Conservation (phyloP, 805 yeast genomes). For the Metschnikowia noctiluminum region DNA sequence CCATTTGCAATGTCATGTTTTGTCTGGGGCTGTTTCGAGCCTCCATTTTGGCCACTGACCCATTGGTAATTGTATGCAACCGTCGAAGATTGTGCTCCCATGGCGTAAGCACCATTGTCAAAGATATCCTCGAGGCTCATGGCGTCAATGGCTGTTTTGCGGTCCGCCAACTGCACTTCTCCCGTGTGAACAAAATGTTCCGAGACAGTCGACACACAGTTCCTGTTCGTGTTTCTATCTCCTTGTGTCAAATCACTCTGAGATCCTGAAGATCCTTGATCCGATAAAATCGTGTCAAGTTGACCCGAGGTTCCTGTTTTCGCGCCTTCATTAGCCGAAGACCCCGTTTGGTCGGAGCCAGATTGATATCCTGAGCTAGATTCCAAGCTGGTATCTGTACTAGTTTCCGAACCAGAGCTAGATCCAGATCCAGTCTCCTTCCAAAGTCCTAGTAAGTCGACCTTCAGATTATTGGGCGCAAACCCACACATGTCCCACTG, state of each 20-base stretch:
- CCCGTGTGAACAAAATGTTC: constrained; percentile 1
- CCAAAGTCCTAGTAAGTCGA: constrained; percentile 2
- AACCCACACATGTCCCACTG: background rate
- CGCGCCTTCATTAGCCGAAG: no score
- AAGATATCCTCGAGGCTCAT: background rate
- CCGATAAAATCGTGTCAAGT: no score
- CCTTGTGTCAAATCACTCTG: no score
- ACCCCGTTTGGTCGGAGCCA: background rate
- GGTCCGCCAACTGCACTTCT: background rate
- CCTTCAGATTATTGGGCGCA: background rate
- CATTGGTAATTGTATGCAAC: background rate
- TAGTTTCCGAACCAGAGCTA: no score
- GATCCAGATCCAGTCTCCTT: background rate
- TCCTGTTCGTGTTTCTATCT: no score
- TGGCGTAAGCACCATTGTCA: background rate
- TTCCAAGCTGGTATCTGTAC: background rate
- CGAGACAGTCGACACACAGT: background rate
- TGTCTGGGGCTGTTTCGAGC: background rate
- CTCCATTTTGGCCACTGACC: background rate
- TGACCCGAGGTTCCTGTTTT: no score
- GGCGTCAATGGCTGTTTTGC: background rate
- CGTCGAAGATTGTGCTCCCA: background rate
- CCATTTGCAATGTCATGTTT: background rate
- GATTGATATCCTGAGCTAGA: background rate
- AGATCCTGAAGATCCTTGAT: no score